Evolutionary conservation across 805 yeast genomes (phyloP).

Genomic region (Kluyveromyces wickerhamii): DNA sequence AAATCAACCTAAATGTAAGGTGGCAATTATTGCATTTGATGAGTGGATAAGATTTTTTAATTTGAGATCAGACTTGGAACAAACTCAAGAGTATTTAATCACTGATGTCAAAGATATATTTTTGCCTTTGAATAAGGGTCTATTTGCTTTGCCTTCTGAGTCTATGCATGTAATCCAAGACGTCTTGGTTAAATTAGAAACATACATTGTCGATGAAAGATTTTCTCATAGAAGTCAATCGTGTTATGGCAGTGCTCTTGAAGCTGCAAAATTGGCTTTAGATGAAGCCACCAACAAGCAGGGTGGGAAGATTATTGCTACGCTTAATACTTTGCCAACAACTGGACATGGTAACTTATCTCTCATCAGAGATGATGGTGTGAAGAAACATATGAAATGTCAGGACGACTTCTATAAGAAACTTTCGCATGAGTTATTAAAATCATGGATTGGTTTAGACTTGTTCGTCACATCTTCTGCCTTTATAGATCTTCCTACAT

Average conservation of each 20-base stretch:
- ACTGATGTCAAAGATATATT: constrained; percentile 55
- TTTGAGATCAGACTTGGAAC: constrained; percentile 46
- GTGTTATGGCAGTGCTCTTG: constrained; percentile 71
- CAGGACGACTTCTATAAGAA: constrained; percentile 54
- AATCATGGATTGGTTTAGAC: constrained; percentile 64
- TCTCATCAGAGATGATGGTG: constrained; percentile 34
- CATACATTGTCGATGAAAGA: constrained; percentile 30
- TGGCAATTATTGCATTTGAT: constrained; percentile 74
- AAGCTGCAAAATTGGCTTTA: constrained; percentile 57
- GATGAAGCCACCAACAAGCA: constrained; percentile 43
- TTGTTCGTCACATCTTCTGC: constrained; percentile 59
- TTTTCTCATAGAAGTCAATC: constrained; percentile 40
- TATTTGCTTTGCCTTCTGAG: constrained; percentile 73
- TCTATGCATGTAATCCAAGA: constrained; percentile 56
- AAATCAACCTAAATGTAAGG: constrained; percentile 37
- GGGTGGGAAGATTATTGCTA: constrained; percentile 75
- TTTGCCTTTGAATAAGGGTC: constrained; percentile 68
- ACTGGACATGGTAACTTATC: constrained; percentile 70
- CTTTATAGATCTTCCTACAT: constrained; percentile 64
- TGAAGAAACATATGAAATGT: constrained; percentile 48
- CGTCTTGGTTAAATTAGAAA: constrained; percentile 44
- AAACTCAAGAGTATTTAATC: constrained; percentile 51
- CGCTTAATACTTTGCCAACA: constrained; percentile 64
- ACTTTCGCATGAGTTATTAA: constrained; percentile 48
- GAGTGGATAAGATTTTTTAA: constrained; percentile 65